Evolutionary conservation across 1,284 basidiomycete genomes (phyloP).

Genomic region (Heterobasidion parviporum): DNA sequence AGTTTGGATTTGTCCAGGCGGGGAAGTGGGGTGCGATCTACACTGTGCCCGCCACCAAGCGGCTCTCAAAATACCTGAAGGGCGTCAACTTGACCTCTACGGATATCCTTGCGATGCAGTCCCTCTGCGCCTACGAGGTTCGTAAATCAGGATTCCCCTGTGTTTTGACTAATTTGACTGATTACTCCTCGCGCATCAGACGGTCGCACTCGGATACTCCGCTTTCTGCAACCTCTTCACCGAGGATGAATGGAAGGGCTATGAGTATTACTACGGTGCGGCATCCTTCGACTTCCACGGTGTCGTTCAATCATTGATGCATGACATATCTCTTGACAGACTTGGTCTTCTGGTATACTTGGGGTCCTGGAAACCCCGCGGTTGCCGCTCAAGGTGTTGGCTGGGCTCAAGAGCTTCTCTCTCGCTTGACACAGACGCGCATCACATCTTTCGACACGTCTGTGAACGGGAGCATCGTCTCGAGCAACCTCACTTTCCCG

Average conservation of each 20-base stretch:
- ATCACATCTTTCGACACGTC: slow-evolving; percentile 44
- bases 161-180: not conserved
- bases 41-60: slow-evolving; percentile 38
- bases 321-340: slow-evolving; percentile 9
- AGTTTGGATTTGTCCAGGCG: slow-evolving; percentile 21
- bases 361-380: slow-evolving; percentile 46
- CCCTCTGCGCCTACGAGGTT: slow-evolving; percentile 53
- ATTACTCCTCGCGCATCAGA: slow-evolving; percentile 26
- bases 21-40: slow-evolving; percentile 45
- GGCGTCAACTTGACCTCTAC: slow-evolving; percentile 41
- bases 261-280: slow-evolving; percentile 41
- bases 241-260: slow-evolving; percentile 58
- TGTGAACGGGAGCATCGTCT: slow-evolving; percentile 49
- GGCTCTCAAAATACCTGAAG: slow-evolving; percentile 36
- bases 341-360: slow-evolving; percentile 43
- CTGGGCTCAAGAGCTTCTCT: slow-evolving; percentile 49
- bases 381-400: slow-evolving; percentile 54
- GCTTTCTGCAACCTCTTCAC: slow-evolving; percentile 51
- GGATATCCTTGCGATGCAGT: slow-evolving; percentile 40
- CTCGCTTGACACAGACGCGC: slow-evolving; percentile 39
- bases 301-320: not conserved
- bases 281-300: not conserved
- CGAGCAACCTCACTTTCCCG: slow-evolving; percentile 47
- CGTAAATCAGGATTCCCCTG: not conserved
- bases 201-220: slow-evolving; percentile 56